Conservation (phyloP, 2,329 filamentous ascomycete genomes). For the Chrysosporium keratinophilum region DNA sequence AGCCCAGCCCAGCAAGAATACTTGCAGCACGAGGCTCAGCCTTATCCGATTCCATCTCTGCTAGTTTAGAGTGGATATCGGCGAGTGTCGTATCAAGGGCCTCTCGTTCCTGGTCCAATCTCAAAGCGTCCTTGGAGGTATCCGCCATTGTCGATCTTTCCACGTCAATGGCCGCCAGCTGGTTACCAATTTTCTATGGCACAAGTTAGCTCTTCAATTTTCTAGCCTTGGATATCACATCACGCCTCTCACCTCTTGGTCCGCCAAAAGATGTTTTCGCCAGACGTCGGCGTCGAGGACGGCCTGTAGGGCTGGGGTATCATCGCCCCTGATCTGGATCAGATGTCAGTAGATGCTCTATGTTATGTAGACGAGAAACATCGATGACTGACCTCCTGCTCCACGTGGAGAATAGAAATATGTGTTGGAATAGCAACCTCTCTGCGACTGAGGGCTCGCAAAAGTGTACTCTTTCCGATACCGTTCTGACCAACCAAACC, state of each 20-base stretch:
- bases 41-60: conserved; percentile 99
- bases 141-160: conserved; percentile 75
- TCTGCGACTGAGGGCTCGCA: conserved; percentile 82
- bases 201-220: neutral
- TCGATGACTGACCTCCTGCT: conserved; percentile 66
- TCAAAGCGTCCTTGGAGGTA: conserved; percentile 78
- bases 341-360: neutral
- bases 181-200: conserved; percentile 60
- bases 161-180: conserved; percentile 65
- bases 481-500: conserved; percentile 98
- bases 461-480: conserved; percentile 93
- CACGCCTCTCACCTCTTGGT: conserved; percentile 59
- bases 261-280: conserved; percentile 85
- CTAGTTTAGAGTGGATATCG: conserved; percentile 81
- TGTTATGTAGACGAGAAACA: conserved; percentile 3
- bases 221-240: neutral
- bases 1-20: conserved; percentile 92
- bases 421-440: conserved; percentile 92
- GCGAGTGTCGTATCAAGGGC: conserved; percentile 81
- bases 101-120: conserved; percentile 76
- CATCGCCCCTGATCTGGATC: conserved; percentile 74
- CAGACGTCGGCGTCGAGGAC: conserved; percentile 96
- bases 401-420: conserved; percentile 97
- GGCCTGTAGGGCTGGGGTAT: conserved; percentile 87
- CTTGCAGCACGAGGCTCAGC: conserved; percentile 90